phyloP scores from a whole-genome alignment of 2,329 filamentous ascomycete genomes.

The Stemphylium lycopersici region DNA sequence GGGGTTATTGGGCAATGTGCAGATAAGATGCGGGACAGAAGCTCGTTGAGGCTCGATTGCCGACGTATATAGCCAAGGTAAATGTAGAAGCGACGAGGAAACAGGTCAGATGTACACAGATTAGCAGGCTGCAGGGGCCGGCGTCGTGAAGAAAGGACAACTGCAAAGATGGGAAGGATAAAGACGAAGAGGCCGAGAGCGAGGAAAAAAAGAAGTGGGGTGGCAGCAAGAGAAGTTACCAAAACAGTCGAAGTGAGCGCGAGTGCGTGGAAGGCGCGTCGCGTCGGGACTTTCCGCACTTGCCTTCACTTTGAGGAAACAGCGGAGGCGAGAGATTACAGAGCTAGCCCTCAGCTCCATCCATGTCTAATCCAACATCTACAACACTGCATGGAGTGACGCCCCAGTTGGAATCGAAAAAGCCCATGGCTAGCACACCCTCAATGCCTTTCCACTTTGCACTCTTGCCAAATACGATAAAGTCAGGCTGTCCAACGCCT shows the following conservation, averaged over 20 bases:
- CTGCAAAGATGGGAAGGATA: conserved; percentile 16
- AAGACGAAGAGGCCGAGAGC: conserved; percentile 11
- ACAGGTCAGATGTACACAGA: conserved; percentile 35
- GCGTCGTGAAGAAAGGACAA: conserved; percentile 27
- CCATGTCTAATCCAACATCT: conserved; percentile 4
- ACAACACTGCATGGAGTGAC: conserved; percentile 56
- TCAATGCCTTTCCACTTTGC: conserved; percentile 60
- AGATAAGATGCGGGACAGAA: conserved; percentile 45
- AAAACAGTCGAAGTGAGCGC: conserved; percentile 15
- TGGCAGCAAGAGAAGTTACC: conserved; percentile 10
- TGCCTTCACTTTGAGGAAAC: conserved; percentile 12
- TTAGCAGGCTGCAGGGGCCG: conserved; percentile 20
- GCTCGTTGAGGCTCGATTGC: conserved; percentile 33
- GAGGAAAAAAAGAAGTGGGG: conserved; percentile 19
- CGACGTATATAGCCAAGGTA: conserved; percentile 47
- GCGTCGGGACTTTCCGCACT: conserved; percentile 13
- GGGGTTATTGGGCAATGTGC: conserved; percentile 38
- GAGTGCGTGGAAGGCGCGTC: conserved; percentile 18
- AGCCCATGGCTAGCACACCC: conserved; percentile 61
- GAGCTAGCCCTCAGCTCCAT: not conserved
- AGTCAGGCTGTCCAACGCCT: conserved; percentile 64
- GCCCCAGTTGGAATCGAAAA: conserved; percentile 62
- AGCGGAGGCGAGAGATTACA: too few species aligned
- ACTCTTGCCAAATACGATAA: conserved; percentile 56
- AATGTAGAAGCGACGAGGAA: conserved; percentile 40